Evolutionary conservation across 257 asterid genomes (phyloP), one percentile per base, ranked within the genome.

Genomic region (Lycium barbarum): DNA sequence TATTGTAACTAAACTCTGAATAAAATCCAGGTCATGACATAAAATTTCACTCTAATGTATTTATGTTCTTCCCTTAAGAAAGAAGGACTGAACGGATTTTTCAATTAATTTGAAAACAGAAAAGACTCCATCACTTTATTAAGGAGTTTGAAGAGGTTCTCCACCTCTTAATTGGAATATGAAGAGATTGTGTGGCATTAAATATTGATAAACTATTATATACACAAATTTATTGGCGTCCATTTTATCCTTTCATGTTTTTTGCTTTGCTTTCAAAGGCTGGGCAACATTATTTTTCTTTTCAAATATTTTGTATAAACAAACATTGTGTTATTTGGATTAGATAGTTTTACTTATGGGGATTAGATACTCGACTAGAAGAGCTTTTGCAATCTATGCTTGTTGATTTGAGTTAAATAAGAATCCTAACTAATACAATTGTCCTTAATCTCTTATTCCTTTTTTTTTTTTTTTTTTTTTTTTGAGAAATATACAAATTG

Each of bases 211-310:
- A 53, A 53, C 57, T 6, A 8, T 8, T 53, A 53, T 53, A 9
- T 26, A 53, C 13, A 53, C 15, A 53, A 3, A 53, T 9, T 53
- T 53, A 2, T 11, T 62, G 68, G 1, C 70, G 35, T 63, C 38
- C 70, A 63, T 63, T 22, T 22, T 63, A 17, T 22, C 40, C 0
- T 63, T 38, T 63, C 70, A 63, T 20, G n/a, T 62, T 62, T 62
- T 36, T 62, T 26, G 35, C 35, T 62, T 20, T 22, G 38, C 68
- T 1, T 22, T 63, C 38, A 0, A 22, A 63, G 70, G 5, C 17
- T 63, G 70, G 40, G 70, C 70, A 63, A 22, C 70, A 26, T 63
- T 17, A 22, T 63, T 63, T 63, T 63, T 63, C 70, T 63, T 66
- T 66, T 66, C 73, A 33, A 66, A 12, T 66, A 11, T 26, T 33